Conservation (phyloP, 1,139 yeast species). For the Blastobotrys persicus region DNA sequence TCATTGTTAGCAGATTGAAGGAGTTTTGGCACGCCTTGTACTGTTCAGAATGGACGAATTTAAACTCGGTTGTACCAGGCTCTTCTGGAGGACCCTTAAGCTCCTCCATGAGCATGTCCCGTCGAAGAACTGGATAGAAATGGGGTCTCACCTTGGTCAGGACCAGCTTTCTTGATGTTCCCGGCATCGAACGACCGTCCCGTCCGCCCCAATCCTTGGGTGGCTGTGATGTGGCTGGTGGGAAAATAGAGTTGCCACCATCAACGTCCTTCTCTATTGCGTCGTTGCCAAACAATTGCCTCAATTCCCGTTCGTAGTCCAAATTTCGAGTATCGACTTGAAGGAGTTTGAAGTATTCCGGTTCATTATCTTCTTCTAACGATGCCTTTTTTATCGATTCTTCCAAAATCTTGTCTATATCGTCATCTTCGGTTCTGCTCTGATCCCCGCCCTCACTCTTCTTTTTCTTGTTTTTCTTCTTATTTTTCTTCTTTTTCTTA, state of each 20-base stretch:
- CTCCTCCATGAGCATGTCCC: slow-evolving; percentile 59
- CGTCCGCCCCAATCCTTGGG: slow-evolving; percentile 82
- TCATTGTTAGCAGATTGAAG: slow-evolving; percentile 31
- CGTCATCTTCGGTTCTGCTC: slow-evolving; percentile 17
- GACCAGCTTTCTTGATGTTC: slow-evolving; percentile 62
- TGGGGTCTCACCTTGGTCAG: slow-evolving; percentile 76
- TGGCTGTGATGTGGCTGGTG: slow-evolving; percentile 46
- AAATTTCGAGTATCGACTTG: slow-evolving; percentile 47
- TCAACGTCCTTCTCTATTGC: slow-evolving; percentile 45
- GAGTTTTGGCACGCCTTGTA: slow-evolving; percentile 35
- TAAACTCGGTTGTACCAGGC: slow-evolving; percentile 46
- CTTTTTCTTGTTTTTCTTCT: slow-evolving; percentile 26
- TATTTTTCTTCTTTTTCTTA: slow-evolving; percentile 20
- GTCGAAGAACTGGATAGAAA: slow-evolving; percentile 71
- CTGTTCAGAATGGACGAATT: slow-evolving; percentile 35
- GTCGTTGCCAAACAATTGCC: slow-evolving; percentile 56
- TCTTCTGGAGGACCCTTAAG: slow-evolving; percentile 19
- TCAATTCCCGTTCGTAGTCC: slow-evolving; percentile 80
- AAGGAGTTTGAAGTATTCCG: slow-evolving; percentile 28
- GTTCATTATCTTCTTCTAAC: slow-evolving; percentile 21
- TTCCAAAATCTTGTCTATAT: slow-evolving; percentile 17
- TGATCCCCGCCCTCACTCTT: slow-evolving; percentile 19
- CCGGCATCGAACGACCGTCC: slow-evolving; percentile 70
- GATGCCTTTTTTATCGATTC: slow-evolving; percentile 24
- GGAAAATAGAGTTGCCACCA: slow-evolving; percentile 12